Conservation (phyloP, 192 early-diverging fungal species). For the Mortierella hygrophila region DNA sequence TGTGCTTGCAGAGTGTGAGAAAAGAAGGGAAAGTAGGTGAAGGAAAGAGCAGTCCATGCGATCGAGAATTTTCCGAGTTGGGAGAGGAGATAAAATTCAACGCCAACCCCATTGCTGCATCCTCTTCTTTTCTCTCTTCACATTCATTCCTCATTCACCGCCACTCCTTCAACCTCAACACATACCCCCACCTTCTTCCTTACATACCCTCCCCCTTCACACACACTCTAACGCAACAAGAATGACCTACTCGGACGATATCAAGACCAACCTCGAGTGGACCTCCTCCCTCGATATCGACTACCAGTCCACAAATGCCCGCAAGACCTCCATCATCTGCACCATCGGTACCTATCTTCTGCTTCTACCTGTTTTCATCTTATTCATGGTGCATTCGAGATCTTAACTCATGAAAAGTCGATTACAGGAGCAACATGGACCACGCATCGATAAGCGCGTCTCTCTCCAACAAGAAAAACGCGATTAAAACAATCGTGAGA, state of each 20-base stretch:
- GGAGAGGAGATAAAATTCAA: background rate
- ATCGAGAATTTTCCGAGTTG: background rate
- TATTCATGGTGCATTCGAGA: too few relatives aligned
- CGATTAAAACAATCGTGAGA: background rate
- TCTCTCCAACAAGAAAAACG: background rate
- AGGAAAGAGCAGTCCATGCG: background rate
- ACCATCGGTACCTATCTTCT: slow-evolving; percentile 67
- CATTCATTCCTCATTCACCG: slow-evolving; percentile 11
- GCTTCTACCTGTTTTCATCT: background rate
- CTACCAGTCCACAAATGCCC: slow-evolving; percentile 65
- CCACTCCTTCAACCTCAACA: background rate
- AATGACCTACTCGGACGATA: slow-evolving; percentile 23
- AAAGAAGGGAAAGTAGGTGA: background rate
- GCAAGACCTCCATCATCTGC: slow-evolving; percentile 90
- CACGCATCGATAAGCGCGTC: background rate
- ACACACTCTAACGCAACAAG: background rate
- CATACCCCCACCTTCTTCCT: background rate
- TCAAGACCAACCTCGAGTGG: slow-evolving; percentile 81
- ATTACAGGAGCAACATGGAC: background rate
- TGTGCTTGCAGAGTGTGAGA: too few relatives aligned
- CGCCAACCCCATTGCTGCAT: background rate
- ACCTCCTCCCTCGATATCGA: slow-evolving; percentile 76
- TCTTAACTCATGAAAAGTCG: too few relatives aligned
- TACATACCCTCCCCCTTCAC: background rate
- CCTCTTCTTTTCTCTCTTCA: background rate